Percentiles rank a stretch among this genome's conserved stretches.
Conservation (phyloP, 441 rosid genomes). For the Gossypium gossypioides region DNA sequence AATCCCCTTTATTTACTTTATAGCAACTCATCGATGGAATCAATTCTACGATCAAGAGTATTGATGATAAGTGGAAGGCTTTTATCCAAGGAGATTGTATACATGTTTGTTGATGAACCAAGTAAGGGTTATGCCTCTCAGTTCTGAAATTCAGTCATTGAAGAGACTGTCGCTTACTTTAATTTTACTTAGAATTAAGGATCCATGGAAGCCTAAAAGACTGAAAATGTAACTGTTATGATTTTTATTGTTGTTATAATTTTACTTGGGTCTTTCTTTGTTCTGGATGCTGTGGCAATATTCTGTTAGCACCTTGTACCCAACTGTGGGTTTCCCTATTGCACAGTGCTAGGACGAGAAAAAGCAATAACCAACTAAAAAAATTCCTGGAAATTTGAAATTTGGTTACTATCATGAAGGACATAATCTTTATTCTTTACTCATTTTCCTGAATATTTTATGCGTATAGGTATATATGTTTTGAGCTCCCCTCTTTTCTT, state of each 20-base stretch:
- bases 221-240: neutral
- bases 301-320: neutral
- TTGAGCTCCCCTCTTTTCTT: conserved; percentile 8
- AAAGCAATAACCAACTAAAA: neutral
- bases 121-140: conserved; percentile 33
- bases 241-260: neutral
- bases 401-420: neutral
- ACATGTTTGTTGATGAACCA: conserved; percentile 42
- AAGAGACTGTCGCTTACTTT: neutral
- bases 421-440: neutral
- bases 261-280: neutral
- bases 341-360: neutral
- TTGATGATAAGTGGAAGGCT: conserved; percentile 75
- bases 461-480: neutral
- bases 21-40: conserved; percentile 46
- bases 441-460: neutral
- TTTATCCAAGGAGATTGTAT: conserved; percentile 48
- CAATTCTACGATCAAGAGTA: conserved; percentile 63
- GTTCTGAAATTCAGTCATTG: neutral
- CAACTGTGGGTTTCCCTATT: neutral
- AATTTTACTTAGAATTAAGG: neutral
- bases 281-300: neutral
- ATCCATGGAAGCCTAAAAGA: neutral
- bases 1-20: neutral
- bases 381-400: neutral